Conservation (phyloP, 2,329 filamentous ascomycete species). For the Aspergillus amoenus region DNA sequence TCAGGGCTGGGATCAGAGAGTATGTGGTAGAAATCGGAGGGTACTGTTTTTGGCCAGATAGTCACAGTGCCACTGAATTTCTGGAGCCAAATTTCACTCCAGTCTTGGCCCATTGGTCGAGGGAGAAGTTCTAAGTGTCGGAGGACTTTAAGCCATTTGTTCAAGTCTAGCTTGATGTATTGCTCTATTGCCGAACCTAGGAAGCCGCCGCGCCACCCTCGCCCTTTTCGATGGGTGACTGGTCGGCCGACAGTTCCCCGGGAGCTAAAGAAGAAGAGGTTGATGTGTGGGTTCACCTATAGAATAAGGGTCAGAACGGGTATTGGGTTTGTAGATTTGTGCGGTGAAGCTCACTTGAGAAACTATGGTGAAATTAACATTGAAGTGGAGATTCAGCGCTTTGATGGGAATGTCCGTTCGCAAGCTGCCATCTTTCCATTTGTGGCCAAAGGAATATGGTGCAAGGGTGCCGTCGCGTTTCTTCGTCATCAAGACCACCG, state of each 20-base stretch:
- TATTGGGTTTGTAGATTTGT: background rate
- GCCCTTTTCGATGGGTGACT: constrained; percentile 88
- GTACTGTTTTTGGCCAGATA: constrained; percentile 83
- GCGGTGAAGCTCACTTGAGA: constrained; percentile 48
- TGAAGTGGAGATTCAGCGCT: constrained; percentile 92
- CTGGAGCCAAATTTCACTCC: constrained; percentile 95
- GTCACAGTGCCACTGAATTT: constrained; percentile 93
- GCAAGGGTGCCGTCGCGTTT: constrained; percentile 71
- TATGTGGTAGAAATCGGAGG: constrained; percentile 81
- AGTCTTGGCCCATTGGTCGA: constrained; percentile 87
- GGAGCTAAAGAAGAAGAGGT: constrained; percentile 97
- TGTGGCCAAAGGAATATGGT: constrained; percentile 95
- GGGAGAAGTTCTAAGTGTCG: constrained; percentile 90
- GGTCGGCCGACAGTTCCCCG: constrained; percentile 87
- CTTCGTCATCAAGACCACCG: constrained; percentile 90
- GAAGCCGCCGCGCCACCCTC: constrained; percentile 95
- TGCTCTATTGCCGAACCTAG: constrained; percentile 89
- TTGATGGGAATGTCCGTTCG: constrained; percentile 95
- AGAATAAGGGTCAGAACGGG: constrained; percentile 32
- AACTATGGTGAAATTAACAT: constrained; percentile 95
- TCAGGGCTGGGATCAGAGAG: constrained; percentile 76
- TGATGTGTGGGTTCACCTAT: constrained; percentile 96
- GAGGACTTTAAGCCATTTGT: constrained; percentile 95
- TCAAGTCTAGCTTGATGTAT: constrained; percentile 92
- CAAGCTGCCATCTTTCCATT: constrained; percentile 97